phyloP scores from a whole-genome alignment of 2,329 filamentous ascomycete genomes.

The Sporothrix pseudoabietina region DNA sequence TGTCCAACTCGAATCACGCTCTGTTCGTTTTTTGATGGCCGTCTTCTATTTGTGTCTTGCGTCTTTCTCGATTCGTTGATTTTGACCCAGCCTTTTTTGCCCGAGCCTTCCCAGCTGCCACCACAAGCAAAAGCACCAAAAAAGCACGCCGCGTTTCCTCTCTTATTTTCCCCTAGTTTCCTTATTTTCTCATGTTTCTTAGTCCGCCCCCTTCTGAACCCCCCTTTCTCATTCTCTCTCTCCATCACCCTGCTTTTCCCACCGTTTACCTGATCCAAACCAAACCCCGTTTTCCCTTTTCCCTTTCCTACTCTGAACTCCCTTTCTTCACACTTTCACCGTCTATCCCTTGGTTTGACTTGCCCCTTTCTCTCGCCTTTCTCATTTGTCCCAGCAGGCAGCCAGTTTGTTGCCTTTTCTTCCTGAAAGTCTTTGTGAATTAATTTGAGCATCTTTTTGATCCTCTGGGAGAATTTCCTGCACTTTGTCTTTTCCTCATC shows the following conservation, averaged over 20 bases:
- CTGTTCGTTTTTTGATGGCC: neutral
- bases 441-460: neutral
- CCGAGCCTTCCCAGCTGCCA: neutral
- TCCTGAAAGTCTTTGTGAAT: neutral
- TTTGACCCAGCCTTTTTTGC: neutral
- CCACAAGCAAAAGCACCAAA: neutral
- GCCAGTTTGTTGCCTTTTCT: neutral
- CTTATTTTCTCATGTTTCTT: constrained; percentile 4
- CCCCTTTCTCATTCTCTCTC: neutral
- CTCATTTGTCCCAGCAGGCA: neutral
- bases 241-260: neutral
- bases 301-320: neutral
- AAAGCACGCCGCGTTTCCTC: neutral
- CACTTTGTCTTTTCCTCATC: neutral
- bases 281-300: neutral
- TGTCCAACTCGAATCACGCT: neutral
- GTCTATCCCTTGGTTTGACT: neutral
- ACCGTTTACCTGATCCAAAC: neutral
- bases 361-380: neutral
- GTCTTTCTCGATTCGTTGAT: neutral
- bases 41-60: neutral
- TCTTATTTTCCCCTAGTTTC: neutral
- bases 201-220: constrained; percentile 11
- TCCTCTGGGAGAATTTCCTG: neutral
- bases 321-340: neutral